Percentiles rank a stretch among this genome's conserved stretches.
These are phyloP conservation scores for Lindgomyces ingoldianus DNA, from an alignment of 495 filamentous ascomycete genomes.

Conservation along the genomic window DNA sequence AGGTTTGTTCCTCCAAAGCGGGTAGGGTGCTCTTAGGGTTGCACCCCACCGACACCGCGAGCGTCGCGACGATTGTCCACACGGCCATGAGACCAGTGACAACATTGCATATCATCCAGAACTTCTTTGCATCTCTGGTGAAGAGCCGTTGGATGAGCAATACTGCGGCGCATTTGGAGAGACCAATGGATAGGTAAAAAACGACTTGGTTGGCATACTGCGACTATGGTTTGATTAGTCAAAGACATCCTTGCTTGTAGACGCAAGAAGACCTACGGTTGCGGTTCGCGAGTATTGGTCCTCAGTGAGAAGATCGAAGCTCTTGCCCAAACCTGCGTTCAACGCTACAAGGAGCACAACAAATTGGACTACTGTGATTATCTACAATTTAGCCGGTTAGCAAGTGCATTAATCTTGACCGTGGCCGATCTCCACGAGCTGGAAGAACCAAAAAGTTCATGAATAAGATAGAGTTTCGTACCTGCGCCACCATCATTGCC, in stretches of 20 bases:
- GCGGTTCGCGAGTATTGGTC: constrained; percentile 5
- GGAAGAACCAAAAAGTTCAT: not conserved
- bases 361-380: constrained; percentile 6
- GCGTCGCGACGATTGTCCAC: constrained; percentile 12
- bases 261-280: constrained; percentile 9
- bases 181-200: constrained; percentile 22
- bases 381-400: not conserved
- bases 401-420: not conserved
- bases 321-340: constrained; percentile 20
- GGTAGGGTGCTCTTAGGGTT: constrained; percentile 1
- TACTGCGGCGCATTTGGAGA: constrained; percentile 29
- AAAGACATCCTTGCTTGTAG: no score
- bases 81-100: constrained; percentile 3
- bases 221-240: no score
- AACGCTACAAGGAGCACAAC: constrained; percentile 9
- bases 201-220: constrained; percentile 24
- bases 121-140: constrained; percentile 26
- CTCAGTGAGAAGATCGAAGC: constrained; percentile 11
- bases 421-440: not conserved
- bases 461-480: not conserved
- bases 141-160: constrained; percentile 31
- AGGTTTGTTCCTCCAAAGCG: not conserved
- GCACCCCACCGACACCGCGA: constrained; percentile 22
- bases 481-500: constrained; percentile 28
- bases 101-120: constrained; percentile 28